These are phyloP conservation scores for Colletotrichum somersetense DNA, from an alignment of 2,329 filamentous ascomycete genomes.

Conservation along the genomic window DNA sequence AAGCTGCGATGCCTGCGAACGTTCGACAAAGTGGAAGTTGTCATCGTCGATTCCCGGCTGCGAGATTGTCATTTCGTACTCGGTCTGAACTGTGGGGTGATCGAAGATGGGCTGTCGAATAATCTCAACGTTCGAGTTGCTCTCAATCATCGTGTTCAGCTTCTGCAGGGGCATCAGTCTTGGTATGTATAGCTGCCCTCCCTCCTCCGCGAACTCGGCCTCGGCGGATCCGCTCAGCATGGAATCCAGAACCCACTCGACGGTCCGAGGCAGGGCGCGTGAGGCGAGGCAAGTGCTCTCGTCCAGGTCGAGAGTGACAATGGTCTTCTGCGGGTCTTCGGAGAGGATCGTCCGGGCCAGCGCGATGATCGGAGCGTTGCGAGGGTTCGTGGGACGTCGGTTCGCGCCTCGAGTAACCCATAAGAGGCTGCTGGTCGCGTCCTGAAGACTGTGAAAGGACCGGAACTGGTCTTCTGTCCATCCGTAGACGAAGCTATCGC, in stretches of 20 bases:
- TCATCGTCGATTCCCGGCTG: slow-evolving; percentile 47
- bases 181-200: slow-evolving; percentile 57
- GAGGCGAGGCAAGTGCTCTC: slow-evolving; percentile 41
- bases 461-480: slow-evolving; percentile 57
- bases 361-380: slow-evolving; percentile 57
- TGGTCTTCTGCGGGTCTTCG: slow-evolving; percentile 58
- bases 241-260: slow-evolving; percentile 43
- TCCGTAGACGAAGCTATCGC: slow-evolving; percentile 51
- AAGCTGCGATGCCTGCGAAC: slow-evolving; percentile 43
- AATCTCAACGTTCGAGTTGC: slow-evolving; percentile 1
- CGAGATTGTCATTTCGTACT: slow-evolving; percentile 44
- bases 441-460: slow-evolving; percentile 56
- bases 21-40: slow-evolving; percentile 45
- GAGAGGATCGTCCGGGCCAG: slow-evolving; percentile 63
- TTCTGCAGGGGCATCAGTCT: slow-evolving; percentile 55
- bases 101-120: slow-evolving; percentile 9
- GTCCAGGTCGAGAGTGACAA: slow-evolving; percentile 60
- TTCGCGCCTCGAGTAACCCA: slow-evolving; percentile 63
- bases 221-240: slow-evolving; percentile 48
- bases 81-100: neutral
- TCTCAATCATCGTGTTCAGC: slow-evolving; percentile 62
- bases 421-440: slow-evolving; percentile 54
- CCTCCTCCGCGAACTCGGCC: slow-evolving; percentile 58
- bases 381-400: slow-evolving; percentile 51
- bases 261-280: slow-evolving; percentile 47